Percentiles rank a stretch among this genome's conserved stretches.
These are phyloP conservation scores for Melampsora americana DNA, from an alignment of 1,284 basidiomycete genomes.

Conservation along the genomic window DNA sequence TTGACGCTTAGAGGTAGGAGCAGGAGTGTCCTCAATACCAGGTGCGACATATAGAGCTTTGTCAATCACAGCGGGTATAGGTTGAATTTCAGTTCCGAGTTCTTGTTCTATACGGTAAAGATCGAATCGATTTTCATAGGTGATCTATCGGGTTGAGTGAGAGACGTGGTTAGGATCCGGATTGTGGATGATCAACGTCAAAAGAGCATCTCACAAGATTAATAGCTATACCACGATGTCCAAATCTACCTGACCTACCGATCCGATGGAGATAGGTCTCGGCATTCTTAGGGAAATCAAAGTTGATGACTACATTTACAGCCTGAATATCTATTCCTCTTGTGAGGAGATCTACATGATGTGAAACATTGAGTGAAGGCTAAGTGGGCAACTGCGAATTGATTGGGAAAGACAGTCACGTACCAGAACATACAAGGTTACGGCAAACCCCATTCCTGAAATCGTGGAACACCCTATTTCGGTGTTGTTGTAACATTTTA, in stretches of 20 bases:
- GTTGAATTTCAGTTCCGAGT: constrained; percentile 94
- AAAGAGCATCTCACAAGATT: constrained; percentile 68
- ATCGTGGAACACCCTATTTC: constrained; percentile 99
- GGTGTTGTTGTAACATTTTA: constrained; percentile 97
- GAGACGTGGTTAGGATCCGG: background rate
- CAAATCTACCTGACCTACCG: constrained; percentile 94
- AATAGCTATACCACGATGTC: constrained; percentile 94
- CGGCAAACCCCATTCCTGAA: constrained; percentile 97
- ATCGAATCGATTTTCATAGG: constrained; percentile 93
- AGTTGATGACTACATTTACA: constrained; percentile 99
- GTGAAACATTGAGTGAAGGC: background rate
- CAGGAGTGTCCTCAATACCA: constrained; percentile 29
- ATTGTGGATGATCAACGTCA: background rate
- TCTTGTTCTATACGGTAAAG: constrained; percentile 97
- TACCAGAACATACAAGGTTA: constrained; percentile 84
- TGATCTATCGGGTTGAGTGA: constrained; percentile 49
- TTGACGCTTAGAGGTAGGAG: constrained; percentile 12
- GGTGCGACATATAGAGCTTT: constrained; percentile 83
- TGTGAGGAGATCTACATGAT: constrained; percentile 74
- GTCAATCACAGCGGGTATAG: constrained; percentile 88
- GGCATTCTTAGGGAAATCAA: constrained; percentile 97
- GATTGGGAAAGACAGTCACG: constrained; percentile 46
- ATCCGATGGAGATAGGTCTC: constrained; percentile 98
- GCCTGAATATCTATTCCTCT: constrained; percentile 99
- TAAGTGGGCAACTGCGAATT: background rate